A percentile compares a stretch with the other conserved stretches of the same genome.
Evolutionary conservation across 2,329 filamentous ascomycete species (phyloP).

Genomic region (Achaetomium macrosporum): DNA sequence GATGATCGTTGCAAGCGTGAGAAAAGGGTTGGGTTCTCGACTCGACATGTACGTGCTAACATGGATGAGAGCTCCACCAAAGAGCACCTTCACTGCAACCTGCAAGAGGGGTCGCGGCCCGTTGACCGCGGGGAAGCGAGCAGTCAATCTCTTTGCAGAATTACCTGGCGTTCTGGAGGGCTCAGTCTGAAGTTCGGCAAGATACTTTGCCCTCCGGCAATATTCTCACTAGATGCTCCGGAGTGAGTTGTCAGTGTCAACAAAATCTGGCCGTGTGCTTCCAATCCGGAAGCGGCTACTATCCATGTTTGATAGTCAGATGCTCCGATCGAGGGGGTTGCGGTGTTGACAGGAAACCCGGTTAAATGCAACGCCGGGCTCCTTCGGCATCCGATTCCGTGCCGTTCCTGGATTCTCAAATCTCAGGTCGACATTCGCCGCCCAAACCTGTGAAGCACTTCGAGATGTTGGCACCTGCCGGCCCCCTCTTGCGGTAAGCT

Average conservation of each 20-base stretch:
- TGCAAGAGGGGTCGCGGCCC: conserved; percentile 13
- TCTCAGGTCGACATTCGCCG: background rate
- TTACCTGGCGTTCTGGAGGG: background rate
- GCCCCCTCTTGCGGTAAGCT: too few species aligned
- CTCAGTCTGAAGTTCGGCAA: too few species aligned
- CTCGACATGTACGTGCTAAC: background rate
- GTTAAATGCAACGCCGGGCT: conserved; percentile 10
- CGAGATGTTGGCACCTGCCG: too few species aligned
- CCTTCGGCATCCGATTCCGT: background rate
- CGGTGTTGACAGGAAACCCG: conserved; percentile 1
- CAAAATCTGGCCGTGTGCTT: background rate
- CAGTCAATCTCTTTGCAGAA: background rate
- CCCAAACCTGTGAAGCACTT: too few species aligned
- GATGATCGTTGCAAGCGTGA: background rate
- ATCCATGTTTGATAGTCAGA: conserved; percentile 2
- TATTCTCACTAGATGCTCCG: too few species aligned
- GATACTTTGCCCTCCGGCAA: too few species aligned
- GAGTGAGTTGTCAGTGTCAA: background rate
- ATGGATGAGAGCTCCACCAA: conserved; percentile 10
- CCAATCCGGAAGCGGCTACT: conserved; percentile 1
- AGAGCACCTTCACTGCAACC: conserved; percentile 8
- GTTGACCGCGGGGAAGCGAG: conserved; percentile 12
- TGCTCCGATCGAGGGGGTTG: conserved; percentile 1
- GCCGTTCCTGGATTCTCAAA: background rate
- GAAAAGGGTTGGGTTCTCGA: conserved; percentile 8